Conservation (phyloP, 1,284 basidiomycete species). For the Boletus albobrunnescens region DNA sequence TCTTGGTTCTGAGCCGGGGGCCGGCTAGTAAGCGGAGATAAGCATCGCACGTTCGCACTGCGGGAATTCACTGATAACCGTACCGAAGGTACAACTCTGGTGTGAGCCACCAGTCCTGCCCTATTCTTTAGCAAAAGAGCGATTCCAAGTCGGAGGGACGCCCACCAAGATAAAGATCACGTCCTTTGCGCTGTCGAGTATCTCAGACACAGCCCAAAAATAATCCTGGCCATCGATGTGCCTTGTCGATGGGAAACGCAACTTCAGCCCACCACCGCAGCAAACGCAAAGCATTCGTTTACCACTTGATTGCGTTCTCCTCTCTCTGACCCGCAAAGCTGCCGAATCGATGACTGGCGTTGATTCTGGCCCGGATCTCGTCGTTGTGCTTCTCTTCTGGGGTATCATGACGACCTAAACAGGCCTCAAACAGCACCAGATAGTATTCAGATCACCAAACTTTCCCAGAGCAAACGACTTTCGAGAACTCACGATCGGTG, state of each 20-base stretch:
- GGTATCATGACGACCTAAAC: slow-evolving; percentile 68
- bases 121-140: slow-evolving; percentile 5
- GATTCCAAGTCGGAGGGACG: not conserved
- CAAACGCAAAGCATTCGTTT: slow-evolving; percentile 14
- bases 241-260: slow-evolving; percentile 37
- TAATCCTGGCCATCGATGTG: slow-evolving; percentile 91
- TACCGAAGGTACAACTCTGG: slow-evolving; percentile 81
- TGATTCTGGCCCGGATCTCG: slow-evolving; percentile 64
- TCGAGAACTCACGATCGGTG: slow-evolving; percentile 50
- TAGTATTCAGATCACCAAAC: slow-evolving; percentile 2
- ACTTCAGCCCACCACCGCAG: not conserved
- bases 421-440: not conserved
- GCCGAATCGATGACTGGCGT: slow-evolving; percentile 74
- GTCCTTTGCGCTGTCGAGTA: slow-evolving; percentile 74
- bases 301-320: slow-evolving; percentile 85
- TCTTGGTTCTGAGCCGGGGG: slow-evolving; percentile 80
- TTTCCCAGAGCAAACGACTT: not conserved
- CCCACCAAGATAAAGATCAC: slow-evolving; percentile 74
- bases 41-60: not conserved
- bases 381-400: slow-evolving; percentile 67
- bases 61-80: not conserved
- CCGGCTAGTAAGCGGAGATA: slow-evolving; percentile 43
- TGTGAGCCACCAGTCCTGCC: slow-evolving; percentile 86
- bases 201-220: slow-evolving; percentile 88
- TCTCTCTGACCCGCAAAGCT: slow-evolving; percentile 75